A percentile compares a stretch with the other conserved stretches of the same genome.
phyloP scores from a whole-genome alignment of 768 basidiomycete species.

The Boletus fagicola region DNA sequence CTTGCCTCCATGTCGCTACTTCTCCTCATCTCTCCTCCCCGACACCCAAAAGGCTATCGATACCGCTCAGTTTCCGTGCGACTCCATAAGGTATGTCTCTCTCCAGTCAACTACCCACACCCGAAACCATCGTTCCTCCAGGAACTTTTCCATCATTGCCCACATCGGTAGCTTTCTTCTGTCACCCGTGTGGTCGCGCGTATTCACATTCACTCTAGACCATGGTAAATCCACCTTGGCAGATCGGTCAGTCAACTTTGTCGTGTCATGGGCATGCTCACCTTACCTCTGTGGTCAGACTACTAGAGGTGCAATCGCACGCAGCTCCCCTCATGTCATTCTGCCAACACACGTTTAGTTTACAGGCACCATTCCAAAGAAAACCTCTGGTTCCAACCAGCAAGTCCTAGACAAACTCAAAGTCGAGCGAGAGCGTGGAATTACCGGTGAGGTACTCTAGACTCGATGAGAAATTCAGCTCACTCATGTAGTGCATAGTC shows the following conservation, averaged over 20 bases:
- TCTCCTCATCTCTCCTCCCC: constrained; percentile 26
- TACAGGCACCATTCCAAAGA: constrained; percentile 80
- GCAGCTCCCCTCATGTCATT: not conserved
- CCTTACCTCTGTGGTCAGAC: constrained; percentile 38
- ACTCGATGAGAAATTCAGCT: not conserved
- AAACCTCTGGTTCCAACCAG: constrained; percentile 64
- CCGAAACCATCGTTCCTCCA: constrained; percentile 24
- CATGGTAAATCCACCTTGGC: constrained; percentile 96
- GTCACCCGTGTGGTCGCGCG: not conserved
- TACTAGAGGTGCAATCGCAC: constrained; percentile 59
- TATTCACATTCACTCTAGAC: constrained; percentile 44
- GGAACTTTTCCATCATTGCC: constrained; percentile 95
- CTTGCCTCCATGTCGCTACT: constrained; percentile 15
- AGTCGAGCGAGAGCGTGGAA: constrained; percentile 94
- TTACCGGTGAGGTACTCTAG: constrained; percentile 60
- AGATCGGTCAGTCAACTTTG: constrained; percentile 56
- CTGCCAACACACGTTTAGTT: constrained; percentile 48
- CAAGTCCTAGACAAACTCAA: constrained; percentile 93
- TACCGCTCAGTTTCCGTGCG: constrained; percentile 65
- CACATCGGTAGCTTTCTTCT: constrained; percentile 66
- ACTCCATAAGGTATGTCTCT: constrained; percentile 58
- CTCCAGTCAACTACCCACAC: not conserved
- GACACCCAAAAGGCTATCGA: constrained; percentile 37
- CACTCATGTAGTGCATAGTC: constrained; percentile 44
- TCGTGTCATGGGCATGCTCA: not conserved